A percentile compares a stretch with the other conserved stretches of the same genome.
Evolutionary conservation across 306 rosid genomes (phyloP).

Genomic region (Psophocarpus tetragonolobus): DNA sequence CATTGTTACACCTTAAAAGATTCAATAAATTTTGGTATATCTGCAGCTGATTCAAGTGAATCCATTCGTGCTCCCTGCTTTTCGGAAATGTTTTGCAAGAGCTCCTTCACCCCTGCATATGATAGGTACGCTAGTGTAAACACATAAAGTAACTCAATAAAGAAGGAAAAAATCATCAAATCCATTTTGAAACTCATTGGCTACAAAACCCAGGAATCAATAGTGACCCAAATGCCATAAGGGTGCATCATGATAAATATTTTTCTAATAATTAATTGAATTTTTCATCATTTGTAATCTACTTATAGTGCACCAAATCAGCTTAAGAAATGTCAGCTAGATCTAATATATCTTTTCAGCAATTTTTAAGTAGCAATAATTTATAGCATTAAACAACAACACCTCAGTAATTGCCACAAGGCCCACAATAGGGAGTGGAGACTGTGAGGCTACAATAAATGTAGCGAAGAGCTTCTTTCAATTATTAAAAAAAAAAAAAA

Average conservation of each 20-base stretch:
- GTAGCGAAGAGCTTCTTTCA: constrained; percentile 28
- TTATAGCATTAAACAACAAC: constrained; percentile 16
- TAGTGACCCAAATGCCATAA: constrained; percentile 5
- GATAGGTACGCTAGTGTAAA: constrained; percentile 30
- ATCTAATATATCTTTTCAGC: background rate
- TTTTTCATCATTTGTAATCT: background rate
- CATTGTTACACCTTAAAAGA: constrained; percentile 68
- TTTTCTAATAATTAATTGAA: background rate
- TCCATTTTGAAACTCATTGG: constrained; percentile 18
- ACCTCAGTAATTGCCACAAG: constrained; percentile 5
- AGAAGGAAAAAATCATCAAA: constrained; percentile 13
- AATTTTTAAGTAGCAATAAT: background rate
- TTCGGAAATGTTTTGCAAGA: constrained; percentile 81
- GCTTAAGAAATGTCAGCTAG: background rate
- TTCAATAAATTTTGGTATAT: constrained; percentile 73
- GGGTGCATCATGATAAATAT: constrained; percentile 14
- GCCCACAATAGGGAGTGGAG: constrained; percentile 11
- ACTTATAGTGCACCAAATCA: background rate
- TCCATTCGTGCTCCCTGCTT: constrained; percentile 89
- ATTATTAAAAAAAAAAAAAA: background rate
- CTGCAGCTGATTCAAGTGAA: constrained; percentile 76
- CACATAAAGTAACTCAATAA: constrained; percentile 4
- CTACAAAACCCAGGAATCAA: background rate
- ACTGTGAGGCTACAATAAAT: background rate
- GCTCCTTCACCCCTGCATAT: constrained; percentile 82